Base-by-base conservation (phyloP, 2,329 filamentous ascomycete genomes). In the Cyphellophora attinorum region DNA sequence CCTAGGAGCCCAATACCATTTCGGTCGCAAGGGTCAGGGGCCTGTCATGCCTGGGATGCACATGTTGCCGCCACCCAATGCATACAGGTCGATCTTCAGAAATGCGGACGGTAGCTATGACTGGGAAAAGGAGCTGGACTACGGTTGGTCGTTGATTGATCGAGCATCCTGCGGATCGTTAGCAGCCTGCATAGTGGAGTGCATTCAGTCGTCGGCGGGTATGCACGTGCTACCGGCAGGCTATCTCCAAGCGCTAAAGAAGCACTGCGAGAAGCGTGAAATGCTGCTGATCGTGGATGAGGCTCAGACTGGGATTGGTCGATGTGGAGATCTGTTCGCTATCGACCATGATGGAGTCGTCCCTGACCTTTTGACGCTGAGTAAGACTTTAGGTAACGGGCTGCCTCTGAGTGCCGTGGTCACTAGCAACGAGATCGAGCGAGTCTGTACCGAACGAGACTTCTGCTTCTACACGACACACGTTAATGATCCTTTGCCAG, bases 71-170 rank as follows among this genome's bases (percentile, higher is more conserved):
- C 64, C 71, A 0, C 76, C 76, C 0, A 70, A 79, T 44, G 61
- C 68, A 0, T 80, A 79, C 48, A 68, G 75, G 3, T 79, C 75
- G 0, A 61, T 68, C 0, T 81, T 81, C 52, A 65, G 70, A 6
- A 65, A 68, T 21, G 14, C 66, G 0, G 74, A 80, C 41, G 74
- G 74, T 1, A 65, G 64, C 0, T 74, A 81, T 42, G 76, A 81
- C 49, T 81, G 76, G 76, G 61, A 75, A 44, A 68, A 71, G 0
- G 77, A 81, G 50, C 56, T 81, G 11, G 65, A 75, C 8, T 80
- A 71, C 45, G 74, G 73, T 4, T 81, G 73, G 64, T 59, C 60
- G 12, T 59, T 80, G 54, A 60, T 81, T 13, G 75, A 81, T 40
- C 60, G 65, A 29, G 67, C 72, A 35, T 74, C 67, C 1, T 69